These are phyloP conservation scores for Talaromyces adpressus DNA, from an alignment of 495 filamentous ascomycete genomes.

Conservation along the genomic window DNA sequence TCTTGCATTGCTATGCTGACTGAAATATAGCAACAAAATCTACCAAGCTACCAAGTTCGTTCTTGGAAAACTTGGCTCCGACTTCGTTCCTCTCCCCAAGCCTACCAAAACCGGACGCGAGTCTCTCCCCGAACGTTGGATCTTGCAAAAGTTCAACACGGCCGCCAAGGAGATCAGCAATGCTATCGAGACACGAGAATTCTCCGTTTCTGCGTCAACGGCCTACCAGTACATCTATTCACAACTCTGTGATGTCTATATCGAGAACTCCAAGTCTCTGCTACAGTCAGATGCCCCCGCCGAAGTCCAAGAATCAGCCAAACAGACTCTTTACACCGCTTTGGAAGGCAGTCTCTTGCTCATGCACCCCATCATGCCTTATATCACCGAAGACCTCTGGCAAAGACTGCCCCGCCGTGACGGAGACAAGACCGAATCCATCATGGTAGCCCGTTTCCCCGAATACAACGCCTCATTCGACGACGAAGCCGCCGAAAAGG, in stretches of 20 bases:
- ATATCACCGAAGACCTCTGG: slow-evolving; percentile 73
- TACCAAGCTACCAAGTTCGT: slow-evolving; percentile 88
- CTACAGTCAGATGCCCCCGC: slow-evolving; percentile 51
- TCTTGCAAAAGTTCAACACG: slow-evolving; percentile 69
- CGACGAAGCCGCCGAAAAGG: slow-evolving; percentile 48
- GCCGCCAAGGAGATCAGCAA: slow-evolving; percentile 71
- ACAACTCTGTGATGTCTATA: slow-evolving; percentile 60
- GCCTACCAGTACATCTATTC: slow-evolving; percentile 65
- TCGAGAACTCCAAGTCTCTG: slow-evolving; percentile 74
- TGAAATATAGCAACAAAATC: slow-evolving; percentile 64
- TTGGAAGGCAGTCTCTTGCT: slow-evolving; percentile 61
- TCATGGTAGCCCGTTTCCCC: slow-evolving; percentile 64
- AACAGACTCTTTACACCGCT: slow-evolving; percentile 60
- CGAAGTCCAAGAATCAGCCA: slow-evolving; percentile 52
- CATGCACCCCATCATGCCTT: slow-evolving; percentile 76
- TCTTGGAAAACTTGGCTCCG: slow-evolving; percentile 64
- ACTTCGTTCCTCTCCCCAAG: slow-evolving; percentile 58
- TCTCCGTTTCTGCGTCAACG: slow-evolving; percentile 55
- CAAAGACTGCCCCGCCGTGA: slow-evolving; percentile 64
- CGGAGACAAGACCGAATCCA: slow-evolving; percentile 54
- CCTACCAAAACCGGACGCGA: slow-evolving; percentile 55
- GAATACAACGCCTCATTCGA: slow-evolving; percentile 47
- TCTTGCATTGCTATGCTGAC: not conserved
- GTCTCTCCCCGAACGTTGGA: slow-evolving; percentile 75
- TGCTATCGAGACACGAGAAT: slow-evolving; percentile 62